Base-by-base conservation (phyloP, 345 rosid genomes). In the Populus pruinosa region DNA sequence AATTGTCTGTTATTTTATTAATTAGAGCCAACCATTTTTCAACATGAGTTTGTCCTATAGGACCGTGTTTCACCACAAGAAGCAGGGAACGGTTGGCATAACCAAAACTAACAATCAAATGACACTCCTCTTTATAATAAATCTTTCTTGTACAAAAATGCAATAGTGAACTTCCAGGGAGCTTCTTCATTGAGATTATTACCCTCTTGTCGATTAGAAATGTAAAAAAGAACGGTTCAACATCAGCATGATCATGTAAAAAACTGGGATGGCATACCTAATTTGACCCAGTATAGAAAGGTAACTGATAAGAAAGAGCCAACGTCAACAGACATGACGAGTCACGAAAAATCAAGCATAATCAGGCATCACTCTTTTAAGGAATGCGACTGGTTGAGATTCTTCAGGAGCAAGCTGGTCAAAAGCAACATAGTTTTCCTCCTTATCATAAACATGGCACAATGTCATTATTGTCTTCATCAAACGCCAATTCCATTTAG, bases 381-480 rank as follows among this genome's bases (percentile, higher is more conserved):
- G 98, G 85, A 91, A 90, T 44, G 86, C 72, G 49, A 94, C 80
- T 27, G 94, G 97, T 63, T 81, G 84, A 61, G 96, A 87, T n/a
- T 92, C 96, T 85, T 89, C 74, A 0, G 94, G 93, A 18, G 92
- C 94, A 81, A 89, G 83, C 78, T 87, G 74, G 70, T 94, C 97
- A 56, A 94, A 94, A 69, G 90, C 82, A 59, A 89, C 53, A 73
- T 91, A 92, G 71, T 94, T 92, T 81, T 86, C 83, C 73, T 90
- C 88, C 87, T 90, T 83, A 70, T 87, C 78, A 67, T 92, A 94
- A 67, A 94, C 91, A 86, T 92, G 98, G 79, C 98, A 94, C 13
- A 88, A 47, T 2, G 98, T 94, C 97, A 94, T 80, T 87, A 94
- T 94, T 7, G 96, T 90, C 92, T 90, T 94, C 98, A 92, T 91